phyloP scores from a whole-genome alignment of 345 rosid species.

The Toxicodendron radicans region DNA sequence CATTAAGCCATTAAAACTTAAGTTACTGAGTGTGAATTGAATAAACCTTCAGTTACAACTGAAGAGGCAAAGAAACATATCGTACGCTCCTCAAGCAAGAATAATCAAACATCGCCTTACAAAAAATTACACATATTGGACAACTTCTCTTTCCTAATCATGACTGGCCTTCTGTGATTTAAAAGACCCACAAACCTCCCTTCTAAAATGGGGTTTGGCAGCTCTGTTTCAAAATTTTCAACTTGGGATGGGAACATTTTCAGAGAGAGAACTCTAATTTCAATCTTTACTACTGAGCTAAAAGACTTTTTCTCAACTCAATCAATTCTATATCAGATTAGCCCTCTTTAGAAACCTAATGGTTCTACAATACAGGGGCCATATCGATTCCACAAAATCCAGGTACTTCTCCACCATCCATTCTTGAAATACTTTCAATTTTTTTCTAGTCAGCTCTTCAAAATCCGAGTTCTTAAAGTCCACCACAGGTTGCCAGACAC shows the following conservation, averaged over 20 bases:
- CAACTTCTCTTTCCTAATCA: background rate
- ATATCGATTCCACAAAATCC: constrained; percentile 79
- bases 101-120: constrained; percentile 15
- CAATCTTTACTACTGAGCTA: constrained; percentile 14
- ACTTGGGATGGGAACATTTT: constrained; percentile 5
- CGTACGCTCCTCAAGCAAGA: background rate
- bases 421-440: constrained; percentile 51
- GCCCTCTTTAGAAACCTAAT: constrained; percentile 94
- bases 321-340: constrained; percentile 52
- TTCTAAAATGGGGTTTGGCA: constrained; percentile 38
- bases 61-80: background rate
- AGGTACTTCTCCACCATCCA: constrained; percentile 70
- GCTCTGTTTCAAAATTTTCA: constrained; percentile 25
- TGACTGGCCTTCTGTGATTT: constrained; percentile 6
- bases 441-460: constrained; percentile 54
- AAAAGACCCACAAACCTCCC: constrained; percentile 13
- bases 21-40: background rate
- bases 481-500: constrained; percentile 52
- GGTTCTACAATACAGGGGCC: constrained; percentile 96
- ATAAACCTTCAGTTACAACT: background rate
- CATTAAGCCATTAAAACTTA: no score
- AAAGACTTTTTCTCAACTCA: constrained; percentile 8
- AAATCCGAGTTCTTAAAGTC: constrained; percentile 63
- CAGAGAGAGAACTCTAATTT: constrained; percentile 20
- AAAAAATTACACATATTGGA: constrained; percentile 26